Evolutionary conservation across 306 rosid species (phyloP).

Genomic region (Morella rubra): DNA sequence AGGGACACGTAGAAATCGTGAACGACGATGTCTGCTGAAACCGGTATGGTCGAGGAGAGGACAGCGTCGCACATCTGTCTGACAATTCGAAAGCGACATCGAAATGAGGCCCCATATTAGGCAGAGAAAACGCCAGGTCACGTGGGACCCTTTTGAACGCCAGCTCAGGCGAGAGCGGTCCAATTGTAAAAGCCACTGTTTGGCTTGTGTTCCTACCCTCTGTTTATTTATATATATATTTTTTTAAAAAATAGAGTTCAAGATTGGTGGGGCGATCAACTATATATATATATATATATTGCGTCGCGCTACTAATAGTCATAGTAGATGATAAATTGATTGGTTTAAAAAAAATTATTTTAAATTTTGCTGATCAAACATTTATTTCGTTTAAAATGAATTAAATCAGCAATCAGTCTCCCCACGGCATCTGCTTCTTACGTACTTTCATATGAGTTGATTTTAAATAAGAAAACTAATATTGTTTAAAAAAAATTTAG

Average conservation of each 20-base stretch:
- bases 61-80: slow-evolving; percentile 21
- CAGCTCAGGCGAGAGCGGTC: not conserved
- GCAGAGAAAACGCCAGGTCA: slow-evolving; percentile 22
- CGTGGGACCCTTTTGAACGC: slow-evolving; percentile 24
- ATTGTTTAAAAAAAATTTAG: too few relatives aligned
- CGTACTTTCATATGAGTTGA: too few relatives aligned
- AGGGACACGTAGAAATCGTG: slow-evolving; percentile 27
- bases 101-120: slow-evolving; percentile 12
- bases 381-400: too few relatives aligned
- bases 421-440: not conserved
- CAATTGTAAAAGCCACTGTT: slow-evolving; percentile 22
- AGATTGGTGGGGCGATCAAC: not conserved
- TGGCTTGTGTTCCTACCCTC: not conserved
- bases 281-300: not conserved
- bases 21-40: slow-evolving; percentile 10
- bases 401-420: not conserved
- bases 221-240: too few relatives aligned
- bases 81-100: slow-evolving; percentile 32
- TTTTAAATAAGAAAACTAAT: too few relatives aligned
- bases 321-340: not conserved
- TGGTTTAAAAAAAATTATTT: too few relatives aligned
- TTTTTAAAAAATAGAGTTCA: not conserved
- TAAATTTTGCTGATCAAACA: too few relatives aligned
- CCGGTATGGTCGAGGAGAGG: slow-evolving; percentile 1
- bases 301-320: not conserved